Evolutionary conservation across 352 stramenopile species (phyloP).

Genomic region (Globisporangium spinosum): DNA sequence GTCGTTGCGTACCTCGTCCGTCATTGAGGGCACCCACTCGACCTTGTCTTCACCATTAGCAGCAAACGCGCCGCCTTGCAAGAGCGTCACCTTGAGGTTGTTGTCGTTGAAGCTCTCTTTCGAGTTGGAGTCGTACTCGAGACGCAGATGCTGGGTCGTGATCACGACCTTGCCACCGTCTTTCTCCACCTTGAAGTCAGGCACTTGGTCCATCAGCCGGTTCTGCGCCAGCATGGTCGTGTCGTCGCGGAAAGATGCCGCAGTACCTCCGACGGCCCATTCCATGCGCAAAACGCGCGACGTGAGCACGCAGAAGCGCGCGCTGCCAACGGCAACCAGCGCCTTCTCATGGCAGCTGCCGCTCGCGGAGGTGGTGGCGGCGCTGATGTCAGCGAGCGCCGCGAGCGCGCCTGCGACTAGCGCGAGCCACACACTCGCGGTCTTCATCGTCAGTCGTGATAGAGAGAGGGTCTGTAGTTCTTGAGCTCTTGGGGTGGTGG

Average conservation of each 20-base stretch:
- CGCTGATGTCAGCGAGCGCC: background rate
- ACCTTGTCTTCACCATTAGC: background rate
- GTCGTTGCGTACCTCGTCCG: slow-evolving; percentile 19
- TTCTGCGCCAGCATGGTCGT: slow-evolving; percentile 25
- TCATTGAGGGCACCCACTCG: slow-evolving; percentile 24
- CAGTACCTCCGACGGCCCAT: slow-evolving; percentile 10
- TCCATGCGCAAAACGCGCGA: slow-evolving; percentile 34
- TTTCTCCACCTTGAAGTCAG: slow-evolving; percentile 15
- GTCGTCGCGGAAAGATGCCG: slow-evolving; percentile 20
- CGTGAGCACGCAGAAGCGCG: slow-evolving; percentile 38
- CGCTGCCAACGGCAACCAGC: slow-evolving; percentile 21
- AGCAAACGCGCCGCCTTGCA: background rate
- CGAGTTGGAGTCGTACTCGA: slow-evolving; percentile 22
- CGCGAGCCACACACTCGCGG: slow-evolving; percentile 9
- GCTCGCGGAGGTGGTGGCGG: background rate
- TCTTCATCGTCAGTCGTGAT: slow-evolving; percentile 1
- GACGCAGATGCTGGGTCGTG: slow-evolving; percentile 15
- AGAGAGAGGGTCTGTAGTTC: too few species aligned
- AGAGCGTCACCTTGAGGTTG: slow-evolving; percentile 26
- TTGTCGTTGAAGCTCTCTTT: slow-evolving; percentile 24
- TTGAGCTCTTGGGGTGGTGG: background rate
- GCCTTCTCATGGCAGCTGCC: slow-evolving; percentile 19
- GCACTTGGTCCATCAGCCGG: slow-evolving; percentile 18
- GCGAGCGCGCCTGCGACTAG: background rate
- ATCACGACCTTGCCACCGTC: slow-evolving; percentile 21